A percentile compares a stretch with the other conserved stretches of the same genome.
Conservation (phyloP, 306 rosid genomes). For the Myrica gale region DNA sequence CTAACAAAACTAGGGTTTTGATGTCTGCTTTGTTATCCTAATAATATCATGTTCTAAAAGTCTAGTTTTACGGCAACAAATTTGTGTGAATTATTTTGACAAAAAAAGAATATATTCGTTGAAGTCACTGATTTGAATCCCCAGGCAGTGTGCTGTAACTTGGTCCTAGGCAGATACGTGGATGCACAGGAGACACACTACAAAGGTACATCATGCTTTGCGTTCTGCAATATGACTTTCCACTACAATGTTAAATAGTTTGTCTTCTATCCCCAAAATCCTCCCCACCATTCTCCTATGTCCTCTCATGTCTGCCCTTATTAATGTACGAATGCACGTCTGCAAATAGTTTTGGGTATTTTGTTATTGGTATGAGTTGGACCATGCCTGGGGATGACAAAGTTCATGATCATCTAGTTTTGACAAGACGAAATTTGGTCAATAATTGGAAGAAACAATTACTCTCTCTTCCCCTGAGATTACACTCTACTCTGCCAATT, state of each 20-base stretch:
- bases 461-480: too few relatives aligned
- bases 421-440: too few relatives aligned
- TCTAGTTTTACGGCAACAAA: too few relatives aligned
- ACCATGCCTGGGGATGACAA: neutral
- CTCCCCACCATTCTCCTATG: slow-evolving; percentile 6
- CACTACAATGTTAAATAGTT: slow-evolving; percentile 7
- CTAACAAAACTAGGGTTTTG: too few relatives aligned
- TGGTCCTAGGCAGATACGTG: slow-evolving; percentile 32
- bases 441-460: too few relatives aligned
- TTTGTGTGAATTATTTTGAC: too few relatives aligned
- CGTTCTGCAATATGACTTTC: neutral
- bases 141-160: slow-evolving; percentile 27
- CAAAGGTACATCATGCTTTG: slow-evolving; percentile 12
- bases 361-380: neutral
- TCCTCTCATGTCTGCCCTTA: slow-evolving; percentile 12
- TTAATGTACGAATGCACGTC: slow-evolving; percentile 1
- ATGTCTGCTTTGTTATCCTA: too few relatives aligned
- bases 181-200: slow-evolving; percentile 22
- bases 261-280: neutral
- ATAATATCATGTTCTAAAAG: too few relatives aligned
- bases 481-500: too few relatives aligned
- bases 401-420: too few relatives aligned
- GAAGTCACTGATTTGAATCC: slow-evolving; percentile 26
- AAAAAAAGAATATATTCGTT: slow-evolving; percentile 23
- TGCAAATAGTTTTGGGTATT: neutral